Evolutionary conservation across 1,139 yeast species (phyloP).

Genomic region (Kluyveromyces marxianus): DNA sequence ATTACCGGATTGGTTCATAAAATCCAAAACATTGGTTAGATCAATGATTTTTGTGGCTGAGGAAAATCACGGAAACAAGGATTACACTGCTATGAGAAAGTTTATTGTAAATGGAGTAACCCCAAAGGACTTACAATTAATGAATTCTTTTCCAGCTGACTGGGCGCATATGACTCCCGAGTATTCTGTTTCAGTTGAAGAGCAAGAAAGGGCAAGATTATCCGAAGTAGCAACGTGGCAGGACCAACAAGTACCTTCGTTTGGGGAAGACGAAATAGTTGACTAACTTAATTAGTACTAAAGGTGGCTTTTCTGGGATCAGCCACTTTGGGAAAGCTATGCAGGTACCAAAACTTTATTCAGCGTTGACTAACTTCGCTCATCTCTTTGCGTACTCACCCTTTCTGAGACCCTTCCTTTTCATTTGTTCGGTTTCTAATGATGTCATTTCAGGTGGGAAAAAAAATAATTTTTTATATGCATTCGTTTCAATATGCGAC

Average conservation of each 20-base stretch:
- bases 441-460: too few species aligned
- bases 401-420: too few species aligned
- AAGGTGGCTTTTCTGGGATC: too few species aligned
- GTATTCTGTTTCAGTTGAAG: slow-evolving; percentile 10
- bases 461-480: too few species aligned
- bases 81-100: slow-evolving; percentile 31
- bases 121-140: slow-evolving; percentile 28
- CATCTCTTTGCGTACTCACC: too few species aligned
- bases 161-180: slow-evolving; percentile 9
- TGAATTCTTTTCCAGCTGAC: slow-evolving; percentile 17
- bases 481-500: too few species aligned
- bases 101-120: slow-evolving; percentile 33
- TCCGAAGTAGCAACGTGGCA: slow-evolving; percentile 11
- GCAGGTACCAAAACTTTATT: too few species aligned
- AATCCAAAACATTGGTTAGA: slow-evolving; percentile 24
- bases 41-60: slow-evolving; percentile 27
- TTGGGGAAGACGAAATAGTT: slow-evolving; percentile 28
- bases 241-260: slow-evolving; percentile 20
- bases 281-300: slow-evolving; percentile 2
- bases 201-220: slow-evolving; percentile 8
- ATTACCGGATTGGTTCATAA: slow-evolving; percentile 28
- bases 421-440: too few species aligned
- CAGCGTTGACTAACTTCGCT: too few species aligned
- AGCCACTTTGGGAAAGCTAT: too few species aligned
- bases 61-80: slow-evolving; percentile 31